These are phyloP conservation scores for Sporothrix schenckii DNA, from an alignment of 2,329 filamentous ascomycete genomes.

Conservation along the genomic window DNA sequence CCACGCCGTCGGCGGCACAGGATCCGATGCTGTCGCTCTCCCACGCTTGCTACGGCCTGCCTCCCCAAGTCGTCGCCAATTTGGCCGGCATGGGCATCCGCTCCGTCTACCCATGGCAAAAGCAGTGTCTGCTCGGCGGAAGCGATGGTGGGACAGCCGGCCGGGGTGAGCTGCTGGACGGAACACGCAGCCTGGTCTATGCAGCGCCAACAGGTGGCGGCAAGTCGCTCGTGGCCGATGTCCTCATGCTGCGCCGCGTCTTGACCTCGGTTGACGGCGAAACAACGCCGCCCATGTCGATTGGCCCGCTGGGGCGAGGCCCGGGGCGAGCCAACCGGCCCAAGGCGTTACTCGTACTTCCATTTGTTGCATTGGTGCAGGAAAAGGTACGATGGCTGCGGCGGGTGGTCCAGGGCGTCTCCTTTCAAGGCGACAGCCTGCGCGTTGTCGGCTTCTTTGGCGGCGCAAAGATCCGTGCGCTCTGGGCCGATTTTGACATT, in stretches of 20 bases:
- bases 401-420: conserved; percentile 64
- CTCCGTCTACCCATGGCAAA: conserved; percentile 79
- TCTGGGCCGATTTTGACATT: conserved; percentile 75
- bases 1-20: conserved; percentile 56
- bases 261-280: conserved; percentile 42
- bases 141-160: conserved; percentile 55
- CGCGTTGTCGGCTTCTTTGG: conserved; percentile 75
- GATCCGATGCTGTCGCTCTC: conserved; percentile 64
- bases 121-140: conserved; percentile 69
- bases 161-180: conserved; percentile 62
- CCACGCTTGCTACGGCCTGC: conserved; percentile 66
- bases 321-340: conserved; percentile 37
- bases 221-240: conserved; percentile 73
- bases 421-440: conserved; percentile 53
- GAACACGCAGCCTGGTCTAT: conserved; percentile 73
- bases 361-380: conserved; percentile 78
- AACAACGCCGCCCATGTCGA: neutral
- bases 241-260: conserved; percentile 72
- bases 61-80: conserved; percentile 63
- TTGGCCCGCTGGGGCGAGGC: neutral
- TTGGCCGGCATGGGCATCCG: conserved; percentile 68
- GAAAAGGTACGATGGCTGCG: conserved; percentile 77
- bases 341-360: conserved; percentile 73
- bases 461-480: conserved; percentile 66
- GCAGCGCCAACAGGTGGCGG: conserved; percentile 77